A percentile compares a stretch with the other conserved stretches of the same genome.
These are phyloP conservation scores for Tulasnella sp. DNA, from an alignment of 768 basidiomycete genomes.

Conservation along the genomic window DNA sequence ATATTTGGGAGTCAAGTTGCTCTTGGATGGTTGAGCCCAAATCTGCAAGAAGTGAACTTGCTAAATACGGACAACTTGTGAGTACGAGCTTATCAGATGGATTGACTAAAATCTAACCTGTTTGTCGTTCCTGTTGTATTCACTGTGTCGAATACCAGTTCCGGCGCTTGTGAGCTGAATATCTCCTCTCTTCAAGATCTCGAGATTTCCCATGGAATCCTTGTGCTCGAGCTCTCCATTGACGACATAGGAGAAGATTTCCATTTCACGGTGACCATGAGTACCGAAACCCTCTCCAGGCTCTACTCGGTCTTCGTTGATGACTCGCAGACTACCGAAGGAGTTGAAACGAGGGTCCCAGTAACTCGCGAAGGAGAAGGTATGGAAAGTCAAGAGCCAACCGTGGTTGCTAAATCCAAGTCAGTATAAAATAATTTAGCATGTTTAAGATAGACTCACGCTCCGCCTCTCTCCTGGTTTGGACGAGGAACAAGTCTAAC, in stretches of 20 bases:
- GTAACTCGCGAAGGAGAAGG: slow-evolving; percentile 71
- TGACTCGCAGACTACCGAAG: slow-evolving; percentile 69
- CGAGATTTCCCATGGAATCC: slow-evolving; percentile 65
- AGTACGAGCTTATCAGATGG: background rate
- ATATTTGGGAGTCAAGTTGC: slow-evolving; percentile 56
- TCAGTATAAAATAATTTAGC: background rate
- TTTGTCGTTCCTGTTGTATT: slow-evolving; percentile 38
- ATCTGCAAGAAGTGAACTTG: slow-evolving; percentile 53
- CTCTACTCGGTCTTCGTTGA: slow-evolving; percentile 87
- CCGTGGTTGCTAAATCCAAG: slow-evolving; percentile 52
- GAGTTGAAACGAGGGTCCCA: slow-evolving; percentile 41
- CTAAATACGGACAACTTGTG: background rate
- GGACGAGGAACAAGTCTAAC: slow-evolving; percentile 15
- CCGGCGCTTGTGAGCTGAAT: slow-evolving; percentile 87
- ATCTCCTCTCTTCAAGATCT: slow-evolving; percentile 78
- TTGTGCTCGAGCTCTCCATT: slow-evolving; percentile 71
- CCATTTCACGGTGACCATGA: slow-evolving; percentile 69
- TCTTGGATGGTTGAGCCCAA: slow-evolving; percentile 42
- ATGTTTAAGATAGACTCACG: too few relatives aligned
- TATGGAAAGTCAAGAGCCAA: slow-evolving; percentile 81
- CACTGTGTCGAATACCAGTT: slow-evolving; percentile 79
- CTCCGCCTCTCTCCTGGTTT: slow-evolving; percentile 14
- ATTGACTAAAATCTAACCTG: slow-evolving; percentile 19
- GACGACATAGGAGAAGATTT: slow-evolving; percentile 86
- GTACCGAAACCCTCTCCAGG: slow-evolving; percentile 71